Evolutionary conservation across 768 basidiomycete genomes (phyloP).

Genomic region (Hydnum rufescens): DNA sequence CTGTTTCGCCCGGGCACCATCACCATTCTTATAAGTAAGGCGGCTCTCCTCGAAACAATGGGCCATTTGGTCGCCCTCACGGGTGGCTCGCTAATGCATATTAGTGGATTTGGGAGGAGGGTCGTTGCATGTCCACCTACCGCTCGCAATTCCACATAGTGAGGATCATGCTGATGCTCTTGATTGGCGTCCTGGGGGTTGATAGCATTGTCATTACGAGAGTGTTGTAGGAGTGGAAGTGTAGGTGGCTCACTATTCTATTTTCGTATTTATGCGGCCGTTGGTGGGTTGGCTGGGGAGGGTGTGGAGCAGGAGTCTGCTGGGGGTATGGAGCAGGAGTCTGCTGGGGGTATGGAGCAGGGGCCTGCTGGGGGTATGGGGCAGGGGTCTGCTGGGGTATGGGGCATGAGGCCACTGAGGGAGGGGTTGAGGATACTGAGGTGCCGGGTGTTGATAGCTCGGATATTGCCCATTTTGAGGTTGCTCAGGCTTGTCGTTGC

Average conservation of each 20-base stretch:
- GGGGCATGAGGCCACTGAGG: constrained; percentile 12
- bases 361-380: constrained; percentile 15
- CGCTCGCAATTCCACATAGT: constrained; percentile 51
- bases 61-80: constrained; percentile 65
- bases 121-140: constrained; percentile 9
- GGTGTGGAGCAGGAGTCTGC: not conserved
- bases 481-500: too few species aligned
- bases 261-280: not conserved
- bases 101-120: not conserved
- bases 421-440: constrained; percentile 9
- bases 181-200: constrained; percentile 18
- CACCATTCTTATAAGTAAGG: constrained; percentile 47
- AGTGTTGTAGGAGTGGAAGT: not conserved
- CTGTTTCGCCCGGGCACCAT: constrained; percentile 65
- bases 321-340: not conserved
- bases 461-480: constrained; percentile 11
- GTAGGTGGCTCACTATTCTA: not conserved
- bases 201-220: not conserved
- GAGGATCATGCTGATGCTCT: constrained; percentile 43
- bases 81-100: constrained; percentile 30
- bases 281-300: not conserved
- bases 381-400: constrained; percentile 11
- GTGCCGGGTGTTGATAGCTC: constrained; percentile 11
- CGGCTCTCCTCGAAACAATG: constrained; percentile 50
- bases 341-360: constrained; percentile 14